Evolutionary conservation across 2,329 filamentous ascomycete genomes (phyloP), one percentile per base, ranked within the genome.

Genomic region (Talaromyces sp.): DNA sequence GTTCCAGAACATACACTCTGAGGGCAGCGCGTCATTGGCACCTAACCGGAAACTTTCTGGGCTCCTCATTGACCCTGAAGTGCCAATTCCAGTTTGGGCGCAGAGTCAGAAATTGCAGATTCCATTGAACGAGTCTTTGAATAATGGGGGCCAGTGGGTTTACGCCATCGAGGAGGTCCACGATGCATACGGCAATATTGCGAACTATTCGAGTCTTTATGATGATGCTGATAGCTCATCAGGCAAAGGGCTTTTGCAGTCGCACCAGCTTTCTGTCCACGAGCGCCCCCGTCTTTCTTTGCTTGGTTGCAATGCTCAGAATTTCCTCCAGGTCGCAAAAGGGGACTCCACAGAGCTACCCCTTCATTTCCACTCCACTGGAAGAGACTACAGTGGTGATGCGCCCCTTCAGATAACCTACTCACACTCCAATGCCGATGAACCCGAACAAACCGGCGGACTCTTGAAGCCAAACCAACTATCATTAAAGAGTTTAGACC

Each of bases 121-220:
- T 23, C 87, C 91, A 4, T 79, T 99, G 61, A 98, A 96, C 70
- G 96, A 99, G 75, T 93, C 93, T 5, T 87, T 99, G 78, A 86
- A 86, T 56, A 83, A 83, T 6, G 85, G 89, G 57, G 95, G 94
- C 16, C 83, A 87, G 58, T 98, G 94, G 93, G 83, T 89, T 64
- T 99, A 98, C 72, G 88, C 89, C 1, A 87, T 99, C 59, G 91
- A 97, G 67, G 91, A 97, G 74, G 91, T 99, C 8, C 87, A 91
- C 63, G 95, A 99, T 78, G 94, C 87, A 2, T 89, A 93, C 67
- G 93, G 93, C 54, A 99, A 99, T 69, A 79, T 89, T 42, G 88
- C 93, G 63, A 89, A 87, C 65, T 99, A 96, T 72, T 71, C 72
- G 16, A 64, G 68, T 7, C 76, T 82, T 3, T 80, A 83, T 14